Evolutionary conservation across 1,284 basidiomycete species (phyloP).

Genomic region (Cutaneotrichosporon curvatum): DNA sequence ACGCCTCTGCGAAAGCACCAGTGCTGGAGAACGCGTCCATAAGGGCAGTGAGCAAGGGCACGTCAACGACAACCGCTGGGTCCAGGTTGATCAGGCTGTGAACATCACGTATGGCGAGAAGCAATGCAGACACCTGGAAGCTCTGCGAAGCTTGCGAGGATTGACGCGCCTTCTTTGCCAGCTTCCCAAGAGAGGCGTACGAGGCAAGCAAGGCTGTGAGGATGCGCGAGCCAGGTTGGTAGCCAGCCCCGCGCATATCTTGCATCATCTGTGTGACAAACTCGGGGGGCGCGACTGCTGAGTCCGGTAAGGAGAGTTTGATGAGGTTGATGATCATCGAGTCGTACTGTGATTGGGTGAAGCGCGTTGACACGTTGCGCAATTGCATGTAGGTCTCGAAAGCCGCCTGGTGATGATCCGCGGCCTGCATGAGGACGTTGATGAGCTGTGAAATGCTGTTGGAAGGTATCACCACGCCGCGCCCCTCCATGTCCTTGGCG

Average conservation of each 20-base stretch:
- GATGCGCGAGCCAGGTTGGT: conserved; percentile 55
- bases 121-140: conserved; percentile 18
- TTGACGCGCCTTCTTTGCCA: neutral
- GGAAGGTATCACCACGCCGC: conserved; percentile 44
- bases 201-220: conserved; percentile 65
- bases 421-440: conserved; percentile 39
- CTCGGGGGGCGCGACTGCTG: conserved; percentile 50
- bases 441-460: conserved; percentile 57
- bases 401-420: conserved; percentile 54
- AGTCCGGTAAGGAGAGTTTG: conserved; percentile 50
- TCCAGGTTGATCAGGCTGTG: conserved; percentile 76
- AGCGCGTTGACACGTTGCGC: conserved; percentile 37
- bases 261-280: conserved; percentile 70
- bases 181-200: conserved; percentile 32
- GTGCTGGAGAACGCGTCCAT: conserved; percentile 70
- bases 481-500: conserved; percentile 52
- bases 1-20: conserved; percentile 62
- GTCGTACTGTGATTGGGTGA: conserved; percentile 56
- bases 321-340: conserved; percentile 60
- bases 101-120: conserved; percentile 54
- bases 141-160: neutral
- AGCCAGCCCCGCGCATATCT: conserved; percentile 69
- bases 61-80: conserved; percentile 63
- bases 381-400: conserved; percentile 56
- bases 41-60: conserved; percentile 27